Percentiles rank a stretch among this genome's conserved stretches.
Evolutionary conservation across 2,329 filamentous ascomycete genomes (phyloP).

Genomic region (Penicillium sclerotigenum): DNA sequence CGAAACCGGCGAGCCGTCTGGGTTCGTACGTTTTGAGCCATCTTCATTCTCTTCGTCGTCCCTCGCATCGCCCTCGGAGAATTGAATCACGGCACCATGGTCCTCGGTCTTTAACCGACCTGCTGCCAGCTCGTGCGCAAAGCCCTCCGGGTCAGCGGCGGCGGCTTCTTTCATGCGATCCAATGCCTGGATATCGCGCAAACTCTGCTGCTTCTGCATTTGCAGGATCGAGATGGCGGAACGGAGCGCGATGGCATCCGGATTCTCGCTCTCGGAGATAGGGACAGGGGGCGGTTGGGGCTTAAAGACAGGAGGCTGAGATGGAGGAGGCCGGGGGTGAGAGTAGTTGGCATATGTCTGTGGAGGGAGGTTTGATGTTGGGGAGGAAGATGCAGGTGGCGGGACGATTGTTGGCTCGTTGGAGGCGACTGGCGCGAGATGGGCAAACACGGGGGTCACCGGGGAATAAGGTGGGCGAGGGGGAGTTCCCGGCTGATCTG

Average conservation of each 20-base stretch:
- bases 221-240: slow-evolving; percentile 84
- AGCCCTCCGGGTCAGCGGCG: slow-evolving; percentile 66
- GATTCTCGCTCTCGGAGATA: slow-evolving; percentile 58
- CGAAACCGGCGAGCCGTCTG: slow-evolving; percentile 3
- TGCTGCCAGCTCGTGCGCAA: slow-evolving; percentile 63
- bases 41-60: slow-evolving; percentile 35
- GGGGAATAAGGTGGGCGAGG: slow-evolving; percentile 48
- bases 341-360: slow-evolving; percentile 7
- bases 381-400: slow-evolving; percentile 30
- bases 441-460: slow-evolving; percentile 45
- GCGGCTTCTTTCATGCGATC: slow-evolving; percentile 68
- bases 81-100: slow-evolving; percentile 32
- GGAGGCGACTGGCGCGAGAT: slow-evolving; percentile 31
- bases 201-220: slow-evolving; percentile 75
- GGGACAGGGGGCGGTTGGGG: slow-evolving; percentile 43
- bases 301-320: slow-evolving; percentile 27
- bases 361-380: slow-evolving; percentile 18
- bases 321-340: slow-evolving; percentile 16
- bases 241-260: slow-evolving; percentile 81
- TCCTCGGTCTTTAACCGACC: slow-evolving; percentile 55
- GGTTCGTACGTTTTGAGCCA: slow-evolving; percentile 18
- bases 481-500: slow-evolving; percentile 36
- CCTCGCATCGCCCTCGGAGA: slow-evolving; percentile 39
- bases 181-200: slow-evolving; percentile 69
- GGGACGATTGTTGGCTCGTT: slow-evolving; percentile 32